phyloP scores from a whole-genome alignment of 768 basidiomycete species.

The Tulasnella sp. region DNA sequence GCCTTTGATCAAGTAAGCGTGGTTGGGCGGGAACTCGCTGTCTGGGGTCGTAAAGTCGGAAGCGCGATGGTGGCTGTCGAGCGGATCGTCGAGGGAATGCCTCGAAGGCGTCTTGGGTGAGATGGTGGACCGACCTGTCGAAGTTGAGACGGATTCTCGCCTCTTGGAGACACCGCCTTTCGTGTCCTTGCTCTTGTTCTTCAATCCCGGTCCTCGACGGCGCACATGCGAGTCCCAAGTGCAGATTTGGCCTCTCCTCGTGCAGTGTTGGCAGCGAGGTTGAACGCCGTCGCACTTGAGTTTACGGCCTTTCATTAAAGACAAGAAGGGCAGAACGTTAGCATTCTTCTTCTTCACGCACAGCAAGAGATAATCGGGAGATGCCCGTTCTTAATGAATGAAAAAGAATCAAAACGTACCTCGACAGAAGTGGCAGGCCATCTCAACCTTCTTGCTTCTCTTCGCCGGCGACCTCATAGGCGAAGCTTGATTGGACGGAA shows the following conservation, averaged over 20 bases:
- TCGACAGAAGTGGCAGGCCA: slow-evolving; percentile 86
- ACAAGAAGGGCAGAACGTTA: slow-evolving; percentile 7
- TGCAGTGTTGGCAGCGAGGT: slow-evolving; percentile 78
- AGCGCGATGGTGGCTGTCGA: neutral
- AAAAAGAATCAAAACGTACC: slow-evolving; percentile 47
- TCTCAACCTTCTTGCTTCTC: slow-evolving; percentile 23
- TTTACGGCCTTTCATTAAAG: slow-evolving; percentile 61
- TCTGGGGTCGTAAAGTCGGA: neutral
- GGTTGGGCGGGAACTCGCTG: neutral
- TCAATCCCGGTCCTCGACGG: slow-evolving; percentile 26
- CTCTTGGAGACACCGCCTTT: slow-evolving; percentile 5
- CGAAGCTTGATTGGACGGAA: neutral
- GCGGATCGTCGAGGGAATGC: neutral
- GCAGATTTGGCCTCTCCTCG: slow-evolving; percentile 69
- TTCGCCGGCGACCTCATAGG: neutral
- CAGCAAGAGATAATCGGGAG: neutral
- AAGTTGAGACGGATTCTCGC: neutral
- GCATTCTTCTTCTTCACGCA: neutral
- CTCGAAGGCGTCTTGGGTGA: neutral
- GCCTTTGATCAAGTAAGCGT: neutral
- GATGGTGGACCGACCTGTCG: neutral
- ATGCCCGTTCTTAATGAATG: neutral
- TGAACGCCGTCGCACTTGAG: slow-evolving; percentile 87
- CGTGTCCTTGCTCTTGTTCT: slow-evolving; percentile 8
- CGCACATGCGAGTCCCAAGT: slow-evolving; percentile 43